These are phyloP conservation scores for Podaxis carcinomalis DNA, from an alignment of 768 basidiomycete species.

Conservation along the genomic window DNA sequence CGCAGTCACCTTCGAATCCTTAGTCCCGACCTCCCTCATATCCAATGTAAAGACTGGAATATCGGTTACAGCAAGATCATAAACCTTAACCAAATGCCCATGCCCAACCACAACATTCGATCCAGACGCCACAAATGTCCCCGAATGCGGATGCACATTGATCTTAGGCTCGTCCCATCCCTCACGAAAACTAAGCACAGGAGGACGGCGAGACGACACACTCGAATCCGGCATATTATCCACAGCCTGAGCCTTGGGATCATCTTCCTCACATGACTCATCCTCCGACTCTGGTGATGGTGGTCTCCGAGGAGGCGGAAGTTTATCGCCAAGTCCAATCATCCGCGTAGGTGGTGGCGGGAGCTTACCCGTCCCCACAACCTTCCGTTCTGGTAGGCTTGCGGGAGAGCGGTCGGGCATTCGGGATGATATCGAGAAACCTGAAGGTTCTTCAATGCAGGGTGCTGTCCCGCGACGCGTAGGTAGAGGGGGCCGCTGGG, in stretches of 20 bases:
- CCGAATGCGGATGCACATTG: constrained; percentile 54
- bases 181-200: constrained; percentile 35
- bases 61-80: constrained; percentile 49
- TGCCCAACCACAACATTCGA: constrained; percentile 54
- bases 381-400: constrained; percentile 30
- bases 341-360: constrained; percentile 75
- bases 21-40: constrained; percentile 55
- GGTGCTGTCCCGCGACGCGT: constrained; percentile 30
- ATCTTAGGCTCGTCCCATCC: constrained; percentile 45
- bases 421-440: constrained; percentile 20
- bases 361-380: constrained; percentile 36
- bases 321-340: constrained; percentile 64
- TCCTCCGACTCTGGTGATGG: constrained; percentile 42
- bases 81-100: constrained; percentile 57
- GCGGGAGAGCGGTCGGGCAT: constrained; percentile 24
- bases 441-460: constrained; percentile 13
- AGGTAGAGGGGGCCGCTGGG: constrained; percentile 44
- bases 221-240: constrained; percentile 68
- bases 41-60: constrained; percentile 49
- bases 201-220: constrained; percentile 56
- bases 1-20: constrained; percentile 68
- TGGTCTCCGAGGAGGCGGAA: constrained; percentile 57
- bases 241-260: constrained; percentile 34
- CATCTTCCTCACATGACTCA: constrained; percentile 62
- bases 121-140: constrained; percentile 53